Evolutionary conservation across 441 rosid genomes (phyloP), one percentile per base, ranked within the genome.

Genomic region (Adansonia gregorii): DNA sequence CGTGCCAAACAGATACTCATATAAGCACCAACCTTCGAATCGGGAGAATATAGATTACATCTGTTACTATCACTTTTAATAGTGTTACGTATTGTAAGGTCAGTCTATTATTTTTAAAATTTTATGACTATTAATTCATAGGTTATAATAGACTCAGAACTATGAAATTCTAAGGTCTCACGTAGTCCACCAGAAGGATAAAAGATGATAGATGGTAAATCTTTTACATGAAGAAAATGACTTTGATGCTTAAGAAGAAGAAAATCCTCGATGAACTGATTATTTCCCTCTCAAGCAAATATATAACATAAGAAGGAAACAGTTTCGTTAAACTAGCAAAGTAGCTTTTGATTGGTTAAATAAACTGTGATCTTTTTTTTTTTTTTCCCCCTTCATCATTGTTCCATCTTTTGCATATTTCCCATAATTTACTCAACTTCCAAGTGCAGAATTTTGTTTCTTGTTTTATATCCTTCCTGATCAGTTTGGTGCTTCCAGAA

Each of bases 401-500:
- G 24, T 60, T 11, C 41, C 65, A 10, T 60, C 39, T 11, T 22
- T 60, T 22, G 39, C 35, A 10, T 22, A 12, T 11, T 24, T 60
- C n/a, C 63, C 31, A 58, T 20, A 8, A 56, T 11, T 19, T 19
- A 8, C 61, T n/a, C 27, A 19, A 19, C 8, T 56, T 17, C 12
- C 3, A 20, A 58, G 1, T 9, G 3, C 3, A 58, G 14, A 35
- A 35, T 35, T 35, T 35, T 35, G 39, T 35, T 35, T 35, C 39
- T 35, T 35, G 39, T 35, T 35, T 35, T 35, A 35, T 20, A 20
- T 12, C 14, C 24, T 46, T 17, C 3, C 59, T 54, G 59, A 54
- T 54, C 54, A 66, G n/a, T 8, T 43, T 67, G 14, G 54, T 68
- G 72, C 54, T 45, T 52, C 63, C 11, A 54, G 15, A 52, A 55